These are phyloP conservation scores for Thalassiosira profunda DNA, from an alignment of 108 stramenopile genomes.

Conservation along the genomic window DNA sequence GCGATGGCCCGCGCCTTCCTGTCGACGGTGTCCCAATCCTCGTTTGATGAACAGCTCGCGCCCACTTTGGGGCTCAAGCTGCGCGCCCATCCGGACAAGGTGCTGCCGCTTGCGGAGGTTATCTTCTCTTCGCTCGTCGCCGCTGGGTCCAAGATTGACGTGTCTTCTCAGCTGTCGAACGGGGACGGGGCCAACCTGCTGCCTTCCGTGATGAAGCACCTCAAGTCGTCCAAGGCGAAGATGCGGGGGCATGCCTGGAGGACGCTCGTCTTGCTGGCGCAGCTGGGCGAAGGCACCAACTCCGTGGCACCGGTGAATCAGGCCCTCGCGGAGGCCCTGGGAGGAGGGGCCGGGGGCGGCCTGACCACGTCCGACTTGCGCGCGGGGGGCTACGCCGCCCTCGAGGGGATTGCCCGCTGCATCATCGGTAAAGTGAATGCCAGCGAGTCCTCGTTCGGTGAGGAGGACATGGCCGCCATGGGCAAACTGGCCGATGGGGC, in stretches of 20 bases:
- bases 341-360: too few relatives aligned
- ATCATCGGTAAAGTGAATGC: slow-evolving; percentile 1
- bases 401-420: slow-evolving; percentile 37
- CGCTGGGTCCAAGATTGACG: background rate
- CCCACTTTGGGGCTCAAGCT: slow-evolving; percentile 31
- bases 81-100: slow-evolving; percentile 35
- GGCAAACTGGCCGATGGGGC: slow-evolving; percentile 22
- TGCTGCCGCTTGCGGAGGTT: slow-evolving; percentile 2
- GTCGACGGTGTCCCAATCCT: background rate
- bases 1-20: slow-evolving; percentile 8
- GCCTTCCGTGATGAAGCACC: slow-evolving; percentile 28
- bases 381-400: slow-evolving; percentile 39
- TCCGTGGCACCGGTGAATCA: slow-evolving; percentile 5
- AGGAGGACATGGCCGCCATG: background rate
- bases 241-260: slow-evolving; percentile 29
- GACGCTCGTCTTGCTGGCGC: slow-evolving; percentile 21
- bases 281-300: background rate
- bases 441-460: too few relatives aligned
- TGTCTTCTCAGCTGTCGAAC: slow-evolving; percentile 1
- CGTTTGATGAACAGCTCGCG: slow-evolving; percentile 23
- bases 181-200: slow-evolving; percentile 25
- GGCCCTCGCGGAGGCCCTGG: slow-evolving; percentile 25
- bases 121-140: slow-evolving; percentile 14
- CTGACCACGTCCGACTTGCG: slow-evolving; percentile 47
- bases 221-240: slow-evolving; percentile 37